phyloP scores from a whole-genome alignment of 305 asterid species.

The Solanum hybrid region DNA sequence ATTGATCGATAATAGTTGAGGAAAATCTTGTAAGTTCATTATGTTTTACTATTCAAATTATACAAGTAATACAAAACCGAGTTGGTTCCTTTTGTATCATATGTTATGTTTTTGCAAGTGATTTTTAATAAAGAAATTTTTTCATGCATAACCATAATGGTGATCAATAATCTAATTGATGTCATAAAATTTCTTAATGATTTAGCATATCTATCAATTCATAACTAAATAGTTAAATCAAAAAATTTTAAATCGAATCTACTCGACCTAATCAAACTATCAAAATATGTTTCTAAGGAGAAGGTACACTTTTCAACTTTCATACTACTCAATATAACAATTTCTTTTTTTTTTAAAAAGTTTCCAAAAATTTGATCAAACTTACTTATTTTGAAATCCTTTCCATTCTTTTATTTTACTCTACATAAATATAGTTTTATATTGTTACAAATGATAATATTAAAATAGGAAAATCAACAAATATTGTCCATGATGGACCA shows the following conservation, averaged over 20 bases:
- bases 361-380: background rate
- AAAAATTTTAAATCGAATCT: background rate
- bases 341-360: accelerated
- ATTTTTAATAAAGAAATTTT: background rate
- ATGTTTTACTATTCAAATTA: background rate
- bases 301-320: background rate
- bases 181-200: background rate
- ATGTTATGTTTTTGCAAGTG: background rate
- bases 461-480: background rate
- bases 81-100: background rate
- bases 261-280: accelerated
- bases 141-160: background rate
- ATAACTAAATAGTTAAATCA: background rate
- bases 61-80: background rate
- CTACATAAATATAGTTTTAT: background rate
- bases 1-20: background rate
- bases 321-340: background rate
- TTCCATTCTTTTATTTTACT: background rate
- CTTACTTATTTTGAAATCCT: background rate
- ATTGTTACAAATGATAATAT: background rate
- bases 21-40: background rate
- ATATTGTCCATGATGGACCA: background rate
- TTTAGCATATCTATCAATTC: background rate
- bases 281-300: background rate
- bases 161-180: background rate